A percentile compares a stretch with the other conserved stretches of the same genome.
Evolutionary conservation across 176 grass and related monocot genomes (phyloP).

Genomic region (Typha latifolia): DNA sequence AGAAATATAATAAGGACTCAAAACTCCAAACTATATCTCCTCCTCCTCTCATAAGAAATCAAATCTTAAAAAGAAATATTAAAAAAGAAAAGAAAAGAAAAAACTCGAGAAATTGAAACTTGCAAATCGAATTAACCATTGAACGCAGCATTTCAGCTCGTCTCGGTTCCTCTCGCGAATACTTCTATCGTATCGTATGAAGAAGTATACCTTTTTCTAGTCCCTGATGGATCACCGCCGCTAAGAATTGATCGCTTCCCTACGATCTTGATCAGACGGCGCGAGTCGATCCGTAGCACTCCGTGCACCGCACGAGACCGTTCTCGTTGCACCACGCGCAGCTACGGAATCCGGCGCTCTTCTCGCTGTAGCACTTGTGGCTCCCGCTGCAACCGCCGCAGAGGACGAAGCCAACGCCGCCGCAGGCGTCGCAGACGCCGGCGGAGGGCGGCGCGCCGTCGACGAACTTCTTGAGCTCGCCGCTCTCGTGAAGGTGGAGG

Average conservation of each 20-base stretch:
- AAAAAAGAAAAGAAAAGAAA: background rate
- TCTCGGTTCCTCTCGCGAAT: background rate
- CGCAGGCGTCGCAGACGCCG: slow-evolving; percentile 48
- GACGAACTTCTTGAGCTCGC: slow-evolving; percentile 51
- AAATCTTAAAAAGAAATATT: background rate
- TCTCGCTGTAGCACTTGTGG: slow-evolving; percentile 63
- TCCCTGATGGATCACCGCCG: slow-evolving; percentile 2
- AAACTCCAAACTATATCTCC: too few relatives aligned
- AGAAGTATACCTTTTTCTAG: background rate
- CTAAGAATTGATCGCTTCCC: background rate
- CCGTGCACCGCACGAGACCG: slow-evolving; percentile 59
- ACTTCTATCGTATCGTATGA: background rate
- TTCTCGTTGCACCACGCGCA: slow-evolving; percentile 81
- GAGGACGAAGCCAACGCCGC: slow-evolving; percentile 45
- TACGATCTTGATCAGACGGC: slow-evolving; percentile 22
- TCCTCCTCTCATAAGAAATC: too few relatives aligned
- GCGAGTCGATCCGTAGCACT: slow-evolving; percentile 19
- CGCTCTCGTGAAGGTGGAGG: slow-evolving; percentile 61
- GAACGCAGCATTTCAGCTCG: background rate
- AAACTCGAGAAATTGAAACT: background rate
- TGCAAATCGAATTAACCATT: background rate
- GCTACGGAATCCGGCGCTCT: slow-evolving; percentile 61
- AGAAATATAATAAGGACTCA: too few relatives aligned
- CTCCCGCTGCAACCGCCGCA: slow-evolving; percentile 54
- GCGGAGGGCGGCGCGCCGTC: slow-evolving; percentile 30